These are phyloP conservation scores for Penicillium sp. DNA, from an alignment of 2,329 filamentous ascomycete genomes.

Conservation along the genomic window DNA sequence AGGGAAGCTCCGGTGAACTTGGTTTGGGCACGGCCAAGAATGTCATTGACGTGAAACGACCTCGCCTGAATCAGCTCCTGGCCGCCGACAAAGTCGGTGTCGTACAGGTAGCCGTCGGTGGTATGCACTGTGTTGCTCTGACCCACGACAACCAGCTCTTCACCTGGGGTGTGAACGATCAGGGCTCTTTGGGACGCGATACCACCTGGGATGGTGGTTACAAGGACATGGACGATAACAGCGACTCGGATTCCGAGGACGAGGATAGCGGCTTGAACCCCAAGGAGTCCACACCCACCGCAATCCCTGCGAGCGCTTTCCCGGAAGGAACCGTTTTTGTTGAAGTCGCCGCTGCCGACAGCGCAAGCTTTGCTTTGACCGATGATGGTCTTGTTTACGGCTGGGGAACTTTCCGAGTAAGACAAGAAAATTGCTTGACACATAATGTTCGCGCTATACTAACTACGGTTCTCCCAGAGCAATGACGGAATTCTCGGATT, in stretches of 20 bases:
- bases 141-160: conserved; percentile 79
- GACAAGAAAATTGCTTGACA: conserved; percentile 12
- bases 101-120: conserved; percentile 74
- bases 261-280: conserved; percentile 59
- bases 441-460: neutral
- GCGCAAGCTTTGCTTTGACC: conserved; percentile 60
- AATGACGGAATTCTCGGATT: conserved; percentile 66
- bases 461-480: conserved; percentile 43
- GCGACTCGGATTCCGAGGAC: conserved; percentile 50
- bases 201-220: conserved; percentile 68
- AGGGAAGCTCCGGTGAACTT: conserved; percentile 78
- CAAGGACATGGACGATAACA: conserved; percentile 51
- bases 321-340: conserved; percentile 57
- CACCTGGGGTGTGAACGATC: conserved; percentile 87
- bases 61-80: conserved; percentile 67
- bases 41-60: conserved; percentile 71
- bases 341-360: conserved; percentile 61
- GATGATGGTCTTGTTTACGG: conserved; percentile 62
- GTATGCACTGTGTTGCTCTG: conserved; percentile 77
- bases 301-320: conserved; percentile 50
- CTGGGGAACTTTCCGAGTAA: conserved; percentile 63
- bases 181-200: conserved; percentile 75
- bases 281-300: conserved; percentile 55
- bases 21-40: conserved; percentile 70
- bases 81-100: conserved; percentile 61